Evolutionary conservation across 208 protist genomes (phyloP), one percentile per base, ranked within the genome.

Genomic region (Herpetomonas tarakana): DNA sequence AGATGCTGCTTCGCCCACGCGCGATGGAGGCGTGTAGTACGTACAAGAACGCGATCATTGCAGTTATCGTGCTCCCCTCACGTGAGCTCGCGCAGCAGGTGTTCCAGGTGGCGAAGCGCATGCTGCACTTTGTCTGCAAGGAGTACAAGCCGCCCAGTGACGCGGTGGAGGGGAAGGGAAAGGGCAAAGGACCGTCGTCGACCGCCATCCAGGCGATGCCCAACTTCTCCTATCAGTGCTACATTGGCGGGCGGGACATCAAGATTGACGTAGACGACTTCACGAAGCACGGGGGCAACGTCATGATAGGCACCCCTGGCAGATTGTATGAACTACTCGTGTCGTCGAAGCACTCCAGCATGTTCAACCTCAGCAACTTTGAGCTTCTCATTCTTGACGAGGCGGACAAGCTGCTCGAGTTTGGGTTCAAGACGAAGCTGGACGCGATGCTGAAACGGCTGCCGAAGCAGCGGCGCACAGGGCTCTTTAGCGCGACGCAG

Each of bases 71-170:
- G 3, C 65, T 97, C 9, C 96, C 94, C 2, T 97, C 95, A 12
- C 74, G 96, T 16, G 97, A 98, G 81, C 73, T 98, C 7, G 97
- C 95, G n/a, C 83, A 97, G 69, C 95, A 98, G 72, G 92, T 97
- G 19, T 89, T 93, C 67, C 51, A 83, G 16, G 60, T 94, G 1
- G 66, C 86, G 0, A 86, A 81, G 58, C 58, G 67, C 30, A 96
- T 96, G 86, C 50, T 94, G 21, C 55, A 83, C 47, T 91, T 75
- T 44, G 63, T 97, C 24, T 64, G 75, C 25, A 67, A 78, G 19
- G 59, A 75, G 27, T 86, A 82, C 66, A 73, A 71, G 28, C 44
- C 44, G 4, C 16, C 9, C 16, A 18, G 16, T 4, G 44, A 22
- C 19, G 4, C 16, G 9, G 35, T 41, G 35, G 14, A 14, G 9